phyloP scores from a whole-genome alignment of 1,139 yeast species.

The Yarrowia galli region DNA sequence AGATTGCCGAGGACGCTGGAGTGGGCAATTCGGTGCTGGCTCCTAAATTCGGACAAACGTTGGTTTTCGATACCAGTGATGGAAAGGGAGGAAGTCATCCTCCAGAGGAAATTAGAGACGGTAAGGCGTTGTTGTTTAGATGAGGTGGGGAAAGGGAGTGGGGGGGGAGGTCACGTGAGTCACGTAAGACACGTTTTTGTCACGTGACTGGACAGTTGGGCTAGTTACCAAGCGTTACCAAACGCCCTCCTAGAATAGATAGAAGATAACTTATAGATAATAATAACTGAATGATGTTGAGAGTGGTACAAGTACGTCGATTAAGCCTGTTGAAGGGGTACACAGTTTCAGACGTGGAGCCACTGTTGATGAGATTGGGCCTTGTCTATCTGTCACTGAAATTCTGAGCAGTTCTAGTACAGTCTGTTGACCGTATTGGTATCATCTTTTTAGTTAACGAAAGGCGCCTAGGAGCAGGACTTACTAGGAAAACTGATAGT shows the following conservation, averaged over 20 bases:
- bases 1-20: conserved; percentile 45
- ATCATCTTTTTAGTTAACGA: no score
- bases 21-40: conserved; percentile 55
- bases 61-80: conserved; percentile 50
- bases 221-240: no score
- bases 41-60: conserved; percentile 63
- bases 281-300: conserved; percentile 16
- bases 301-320: no score
- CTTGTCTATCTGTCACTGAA: no score
- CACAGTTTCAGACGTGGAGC: no score
- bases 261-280: conserved; percentile 25
- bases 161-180: neutral
- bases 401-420: no score
- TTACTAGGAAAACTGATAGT: no score
- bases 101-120: conserved; percentile 47
- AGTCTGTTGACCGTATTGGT: no score
- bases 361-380: no score
- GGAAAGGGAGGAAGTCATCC: conserved; percentile 39
- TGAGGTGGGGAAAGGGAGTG: conserved; percentile 12
- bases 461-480: no score
- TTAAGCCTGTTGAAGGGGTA: no score
- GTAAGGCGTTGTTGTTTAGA: conserved; percentile 47
- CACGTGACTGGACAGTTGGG: neutral
- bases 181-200: no score
- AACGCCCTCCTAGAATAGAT: conserved; percentile 9